These are phyloP conservation scores for Malassezia caprae DNA, from an alignment of 1,284 basidiomycete genomes.

Conservation along the genomic window DNA sequence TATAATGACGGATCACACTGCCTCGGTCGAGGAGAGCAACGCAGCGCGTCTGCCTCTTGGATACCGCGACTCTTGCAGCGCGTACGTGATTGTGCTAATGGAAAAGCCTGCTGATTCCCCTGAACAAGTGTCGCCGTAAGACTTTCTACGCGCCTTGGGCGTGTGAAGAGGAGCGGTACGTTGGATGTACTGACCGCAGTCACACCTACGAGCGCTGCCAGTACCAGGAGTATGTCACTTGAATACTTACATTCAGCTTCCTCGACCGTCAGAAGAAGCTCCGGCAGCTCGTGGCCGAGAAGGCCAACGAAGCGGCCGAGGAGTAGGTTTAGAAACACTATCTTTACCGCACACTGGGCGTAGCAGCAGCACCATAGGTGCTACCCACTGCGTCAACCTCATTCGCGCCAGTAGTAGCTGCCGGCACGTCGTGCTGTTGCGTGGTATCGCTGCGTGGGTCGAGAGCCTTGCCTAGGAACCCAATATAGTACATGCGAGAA, in stretches of 20 bases:
- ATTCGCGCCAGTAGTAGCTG: slow-evolving; percentile 33
- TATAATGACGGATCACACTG: slow-evolving; percentile 52
- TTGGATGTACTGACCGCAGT: slow-evolving; percentile 8
- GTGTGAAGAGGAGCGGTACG: slow-evolving; percentile 63
- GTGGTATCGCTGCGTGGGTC: slow-evolving; percentile 25
- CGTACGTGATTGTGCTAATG: slow-evolving; percentile 56
- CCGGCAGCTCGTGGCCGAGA: slow-evolving; percentile 2
- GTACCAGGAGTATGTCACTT: slow-evolving; percentile 16
- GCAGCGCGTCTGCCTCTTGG: slow-evolving; percentile 64
- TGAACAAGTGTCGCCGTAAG: slow-evolving; percentile 68
- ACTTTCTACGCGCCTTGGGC: slow-evolving; percentile 68
- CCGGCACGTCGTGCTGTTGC: slow-evolving; percentile 31
- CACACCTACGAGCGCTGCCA: slow-evolving; percentile 20
- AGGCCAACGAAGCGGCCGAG: slow-evolving; percentile 7
- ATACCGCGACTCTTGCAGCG: slow-evolving; percentile 82
- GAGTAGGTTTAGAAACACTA: not conserved
- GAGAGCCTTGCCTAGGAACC: slow-evolving; percentile 38
- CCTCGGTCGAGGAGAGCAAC: slow-evolving; percentile 73
- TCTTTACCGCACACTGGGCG: slow-evolving; percentile 13
- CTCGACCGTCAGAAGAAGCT: slow-evolving; percentile 15
- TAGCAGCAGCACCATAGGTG: slow-evolving; percentile 19
- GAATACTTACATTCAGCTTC: slow-evolving; percentile 11
- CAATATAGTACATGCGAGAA: slow-evolving; percentile 41
- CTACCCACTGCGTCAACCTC: slow-evolving; percentile 30
- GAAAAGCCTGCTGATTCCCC: slow-evolving; percentile 66